Percentiles rank a stretch among this genome's conserved stretches.
Conservation (phyloP, 495 filamentous ascomycete species). For the Rostrohypoxylon terebratum region DNA sequence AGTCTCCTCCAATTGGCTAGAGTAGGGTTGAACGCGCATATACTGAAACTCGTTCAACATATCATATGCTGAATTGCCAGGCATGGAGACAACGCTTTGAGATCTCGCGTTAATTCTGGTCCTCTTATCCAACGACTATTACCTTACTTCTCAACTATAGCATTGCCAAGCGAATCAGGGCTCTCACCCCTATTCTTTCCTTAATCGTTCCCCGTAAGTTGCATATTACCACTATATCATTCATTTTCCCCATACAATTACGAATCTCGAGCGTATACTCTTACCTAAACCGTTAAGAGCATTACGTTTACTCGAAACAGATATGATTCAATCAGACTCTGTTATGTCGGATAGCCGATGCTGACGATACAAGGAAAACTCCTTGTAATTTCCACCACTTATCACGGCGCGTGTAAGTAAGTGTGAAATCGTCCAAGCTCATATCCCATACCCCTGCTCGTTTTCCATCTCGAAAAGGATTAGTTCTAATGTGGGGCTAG, state of each 20-base stretch:
- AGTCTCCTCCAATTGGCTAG: slow-evolving; percentile 18
- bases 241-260: slow-evolving; percentile 14
- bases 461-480: slow-evolving; percentile 23
- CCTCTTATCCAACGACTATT: slow-evolving; percentile 4
- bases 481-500: slow-evolving; percentile 48
- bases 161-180: slow-evolving; percentile 6
- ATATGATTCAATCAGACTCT: slow-evolving; percentile 35
- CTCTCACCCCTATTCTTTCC: slow-evolving; percentile 17
- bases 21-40: slow-evolving; percentile 16
- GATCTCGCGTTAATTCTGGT: slow-evolving; percentile 1
- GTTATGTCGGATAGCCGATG: slow-evolving; percentile 17
- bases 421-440: slow-evolving; percentile 39
- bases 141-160: not conserved
- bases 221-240: slow-evolving; percentile 10
- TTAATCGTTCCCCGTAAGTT: slow-evolving; percentile 38
- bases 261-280: slow-evolving; percentile 17
- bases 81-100: slow-evolving; percentile 10
- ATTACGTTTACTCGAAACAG: slow-evolving; percentile 27
- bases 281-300: slow-evolving; percentile 14
- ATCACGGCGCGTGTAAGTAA: slow-evolving; percentile 27
- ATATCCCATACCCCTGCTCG: slow-evolving; percentile 32
- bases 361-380: slow-evolving; percentile 33
- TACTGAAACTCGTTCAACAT: slow-evolving; percentile 12
- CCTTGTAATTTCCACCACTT: slow-evolving; percentile 44
- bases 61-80: slow-evolving; percentile 7